phyloP scores from a whole-genome alignment of 352 stramenopile species.

The Globisporangium viniferum region DNA sequence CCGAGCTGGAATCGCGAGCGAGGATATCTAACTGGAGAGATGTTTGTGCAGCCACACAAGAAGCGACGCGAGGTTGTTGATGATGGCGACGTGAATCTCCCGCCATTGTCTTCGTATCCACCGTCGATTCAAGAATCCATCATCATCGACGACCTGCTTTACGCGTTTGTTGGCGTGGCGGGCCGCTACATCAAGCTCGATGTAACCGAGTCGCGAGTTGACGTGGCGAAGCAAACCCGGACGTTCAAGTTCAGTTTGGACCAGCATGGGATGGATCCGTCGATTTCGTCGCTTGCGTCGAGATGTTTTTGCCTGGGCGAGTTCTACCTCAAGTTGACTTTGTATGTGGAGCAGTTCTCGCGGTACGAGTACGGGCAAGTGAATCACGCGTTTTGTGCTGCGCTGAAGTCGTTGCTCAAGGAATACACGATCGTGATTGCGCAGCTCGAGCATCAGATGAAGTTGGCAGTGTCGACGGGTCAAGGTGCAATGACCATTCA shows the following conservation, averaged over 20 bases:
- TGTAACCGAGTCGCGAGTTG: constrained; percentile 40
- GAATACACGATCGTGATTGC: constrained; percentile 93
- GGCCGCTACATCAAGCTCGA: constrained; percentile 79
- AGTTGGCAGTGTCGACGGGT: constrained; percentile 22
- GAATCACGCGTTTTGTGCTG: constrained; percentile 92
- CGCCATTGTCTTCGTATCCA: constrained; percentile 70
- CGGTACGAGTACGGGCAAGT: constrained; percentile 92
- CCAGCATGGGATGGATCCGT: constrained; percentile 80
- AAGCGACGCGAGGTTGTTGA: constrained; percentile 40
- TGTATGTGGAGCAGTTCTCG: constrained; percentile 82
- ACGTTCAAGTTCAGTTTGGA: constrained; percentile 63
- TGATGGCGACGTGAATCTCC: constrained; percentile 41
- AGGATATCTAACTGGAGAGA: constrained; percentile 72
- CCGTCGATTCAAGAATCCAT: constrained; percentile 76
- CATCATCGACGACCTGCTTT: constrained; percentile 83
- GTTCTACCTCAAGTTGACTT: constrained; percentile 69
- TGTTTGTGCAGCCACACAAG: constrained; percentile 46
- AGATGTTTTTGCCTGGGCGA: constrained; percentile 71
- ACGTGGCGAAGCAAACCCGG: constrained; percentile 23
- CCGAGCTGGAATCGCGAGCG: constrained; percentile 82
- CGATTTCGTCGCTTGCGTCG: constrained; percentile 62
- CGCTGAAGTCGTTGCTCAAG: constrained; percentile 88
- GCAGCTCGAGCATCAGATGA: constrained; percentile 86
- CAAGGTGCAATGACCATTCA: constrained; percentile 73
- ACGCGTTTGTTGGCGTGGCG: constrained; percentile 75